phyloP scores from a whole-genome alignment of 1,139 yeast genomes.

The Yamadazyma conglobata region DNA sequence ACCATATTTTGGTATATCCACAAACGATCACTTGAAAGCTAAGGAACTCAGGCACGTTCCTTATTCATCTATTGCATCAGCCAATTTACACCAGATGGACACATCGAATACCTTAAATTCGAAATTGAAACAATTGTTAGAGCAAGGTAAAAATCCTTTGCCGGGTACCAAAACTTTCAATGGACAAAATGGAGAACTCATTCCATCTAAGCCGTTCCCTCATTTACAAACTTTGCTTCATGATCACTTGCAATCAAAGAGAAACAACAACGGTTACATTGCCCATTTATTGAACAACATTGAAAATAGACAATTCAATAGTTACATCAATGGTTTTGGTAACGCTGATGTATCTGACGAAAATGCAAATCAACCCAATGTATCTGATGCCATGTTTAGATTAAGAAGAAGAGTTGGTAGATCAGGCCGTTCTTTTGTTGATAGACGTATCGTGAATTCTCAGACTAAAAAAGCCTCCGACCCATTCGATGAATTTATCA shows the following conservation, averaged over 20 bases:
- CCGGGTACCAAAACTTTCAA: constrained; percentile 46
- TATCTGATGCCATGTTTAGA: constrained; percentile 59
- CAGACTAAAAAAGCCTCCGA: constrained; percentile 21
- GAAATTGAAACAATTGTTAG: constrained; percentile 36
- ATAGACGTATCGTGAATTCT: constrained; percentile 48
- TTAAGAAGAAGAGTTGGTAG: constrained; percentile 77
- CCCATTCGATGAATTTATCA: constrained; percentile 36
- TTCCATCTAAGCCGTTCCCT: constrained; percentile 43
- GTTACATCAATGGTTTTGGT: constrained; percentile 44
- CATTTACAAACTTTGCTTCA: constrained; percentile 37
- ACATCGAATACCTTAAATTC: constrained; percentile 52
- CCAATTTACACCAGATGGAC: constrained; percentile 69
- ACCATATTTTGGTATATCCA: constrained; percentile 74
- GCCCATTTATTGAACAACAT: constrained; percentile 43
- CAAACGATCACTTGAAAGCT: constrained; percentile 42
- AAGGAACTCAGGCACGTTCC: constrained; percentile 67
- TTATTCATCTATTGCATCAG: constrained; percentile 72
- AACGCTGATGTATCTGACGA: constrained; percentile 15
- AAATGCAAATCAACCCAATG: constrained; percentile 17
- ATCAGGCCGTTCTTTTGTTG: constrained; percentile 67
- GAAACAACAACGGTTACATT: constrained; percentile 30
- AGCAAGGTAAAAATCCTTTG: constrained; percentile 39
- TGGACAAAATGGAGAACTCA: constrained; percentile 43
- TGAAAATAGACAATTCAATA: constrained; percentile 45
- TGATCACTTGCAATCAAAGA: constrained; percentile 25